Conservation (phyloP, 306 rosid genomes). For the Cucurbita maxima region DNA sequence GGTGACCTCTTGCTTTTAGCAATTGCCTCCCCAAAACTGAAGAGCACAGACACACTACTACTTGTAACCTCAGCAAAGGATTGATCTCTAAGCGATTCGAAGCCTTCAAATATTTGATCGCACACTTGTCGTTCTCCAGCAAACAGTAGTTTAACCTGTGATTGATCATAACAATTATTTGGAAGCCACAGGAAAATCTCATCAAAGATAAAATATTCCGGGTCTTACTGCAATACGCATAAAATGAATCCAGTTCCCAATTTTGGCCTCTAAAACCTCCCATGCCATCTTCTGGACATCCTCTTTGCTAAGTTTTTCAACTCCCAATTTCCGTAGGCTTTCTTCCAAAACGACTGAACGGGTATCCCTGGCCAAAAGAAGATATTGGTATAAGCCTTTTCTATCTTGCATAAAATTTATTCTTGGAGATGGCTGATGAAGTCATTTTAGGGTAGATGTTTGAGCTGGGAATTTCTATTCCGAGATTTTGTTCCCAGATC, state of each 20-base stretch:
- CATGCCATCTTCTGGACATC: slow-evolving; percentile 94
- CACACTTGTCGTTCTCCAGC: slow-evolving; percentile 92
- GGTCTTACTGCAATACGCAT: slow-evolving; percentile 91
- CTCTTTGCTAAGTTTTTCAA: slow-evolving; percentile 89
- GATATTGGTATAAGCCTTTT: neutral
- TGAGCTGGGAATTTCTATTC: neutral
- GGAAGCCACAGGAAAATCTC: neutral
- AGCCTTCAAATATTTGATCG: slow-evolving; percentile 79
- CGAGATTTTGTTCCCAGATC: neutral
- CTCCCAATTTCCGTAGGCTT: slow-evolving; percentile 82
- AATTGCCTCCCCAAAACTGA: slow-evolving; percentile 93
- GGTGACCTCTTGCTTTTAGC: slow-evolving; percentile 96
- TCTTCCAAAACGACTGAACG: slow-evolving; percentile 82
- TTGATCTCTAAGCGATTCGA: slow-evolving; percentile 71
- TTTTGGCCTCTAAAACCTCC: slow-evolving; percentile 98
- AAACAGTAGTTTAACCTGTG: slow-evolving; percentile 77
- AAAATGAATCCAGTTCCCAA: slow-evolving; percentile 96
- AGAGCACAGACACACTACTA: slow-evolving; percentile 73
- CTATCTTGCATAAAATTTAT: neutral
- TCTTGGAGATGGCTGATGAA: neutral
- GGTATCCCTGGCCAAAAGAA: slow-evolving; percentile 43
- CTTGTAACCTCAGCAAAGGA: slow-evolving; percentile 89
- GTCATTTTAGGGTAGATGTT: neutral
- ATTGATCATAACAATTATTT: slow-evolving; percentile 14
- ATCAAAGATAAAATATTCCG: neutral